A percentile compares a stretch with the other conserved stretches of the same genome.
Conservation (phyloP, 306 rosid species). For the Gastrolobium villosum region DNA sequence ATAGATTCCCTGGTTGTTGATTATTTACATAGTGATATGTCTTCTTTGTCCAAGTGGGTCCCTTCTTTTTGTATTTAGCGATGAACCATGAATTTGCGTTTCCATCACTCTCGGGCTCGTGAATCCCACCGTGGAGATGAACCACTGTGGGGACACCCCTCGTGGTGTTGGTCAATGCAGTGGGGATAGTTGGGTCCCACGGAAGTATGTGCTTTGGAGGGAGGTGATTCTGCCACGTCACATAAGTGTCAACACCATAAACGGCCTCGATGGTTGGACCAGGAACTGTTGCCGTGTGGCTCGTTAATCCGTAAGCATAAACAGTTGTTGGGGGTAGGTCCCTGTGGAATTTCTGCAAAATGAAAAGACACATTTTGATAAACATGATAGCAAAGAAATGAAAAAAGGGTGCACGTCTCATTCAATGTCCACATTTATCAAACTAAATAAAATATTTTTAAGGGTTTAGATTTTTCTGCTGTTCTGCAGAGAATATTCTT, state of each 20-base stretch:
- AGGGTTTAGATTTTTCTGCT: no score
- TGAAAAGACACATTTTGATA: not conserved
- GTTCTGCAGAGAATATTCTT: no score
- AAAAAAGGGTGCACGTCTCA: no score
- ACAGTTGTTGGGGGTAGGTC: conserved; percentile 76
- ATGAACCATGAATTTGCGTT: conserved; percentile 80
- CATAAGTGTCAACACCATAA: conserved; percentile 57
- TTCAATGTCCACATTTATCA: no score
- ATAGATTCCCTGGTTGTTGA: conserved; percentile 82
- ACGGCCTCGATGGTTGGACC: conserved; percentile 87
- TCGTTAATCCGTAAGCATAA: conserved; percentile 68
- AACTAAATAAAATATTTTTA: no score
- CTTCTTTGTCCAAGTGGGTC: conserved; percentile 61
- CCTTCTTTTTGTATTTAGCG: conserved; percentile 47
- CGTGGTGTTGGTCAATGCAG: conserved; percentile 50
- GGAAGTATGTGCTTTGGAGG: conserved; percentile 81
- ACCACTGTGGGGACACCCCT: conserved; percentile 80
- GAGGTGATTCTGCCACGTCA: conserved; percentile 82
- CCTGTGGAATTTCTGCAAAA: conserved; percentile 78
- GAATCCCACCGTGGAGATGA: conserved; percentile 84
- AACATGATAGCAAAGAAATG: not conserved
- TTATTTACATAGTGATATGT: conserved; percentile 66
- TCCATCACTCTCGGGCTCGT: conserved; percentile 76
- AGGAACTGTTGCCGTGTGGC: conserved; percentile 66
- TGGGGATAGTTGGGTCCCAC: conserved; percentile 84